These are phyloP conservation scores for Sphagnum fallax DNA, from an alignment of 228 moss, liverwort and hornwort species.

Conservation along the genomic window DNA sequence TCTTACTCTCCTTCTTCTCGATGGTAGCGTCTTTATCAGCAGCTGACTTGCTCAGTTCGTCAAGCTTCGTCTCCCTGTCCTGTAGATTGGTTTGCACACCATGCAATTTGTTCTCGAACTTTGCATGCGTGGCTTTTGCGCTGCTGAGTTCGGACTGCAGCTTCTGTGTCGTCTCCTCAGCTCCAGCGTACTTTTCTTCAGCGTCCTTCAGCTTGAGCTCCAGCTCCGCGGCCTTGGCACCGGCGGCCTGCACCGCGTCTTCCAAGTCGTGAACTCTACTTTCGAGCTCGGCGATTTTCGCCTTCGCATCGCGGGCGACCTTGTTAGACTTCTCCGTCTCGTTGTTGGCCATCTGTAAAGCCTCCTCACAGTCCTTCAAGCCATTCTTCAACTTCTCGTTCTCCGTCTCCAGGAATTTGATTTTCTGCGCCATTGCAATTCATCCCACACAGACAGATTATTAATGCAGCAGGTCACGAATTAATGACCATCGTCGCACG, in stretches of 20 bases:
- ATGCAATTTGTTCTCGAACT: constrained; percentile 3
- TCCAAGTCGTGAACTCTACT: constrained; percentile 30
- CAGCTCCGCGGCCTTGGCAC: constrained; percentile 46
- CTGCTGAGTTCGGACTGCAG: constrained; percentile 18
- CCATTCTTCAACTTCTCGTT: constrained; percentile 30
- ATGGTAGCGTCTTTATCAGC: constrained; percentile 3
- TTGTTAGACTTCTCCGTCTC: constrained; percentile 67
- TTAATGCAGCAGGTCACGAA: background rate
- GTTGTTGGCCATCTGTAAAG: constrained; percentile 33
- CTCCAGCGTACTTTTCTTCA: constrained; percentile 26
- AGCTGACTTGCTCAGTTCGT: constrained; percentile 5
- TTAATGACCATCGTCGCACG: background rate
- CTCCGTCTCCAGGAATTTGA: constrained; percentile 34
- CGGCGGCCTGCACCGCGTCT: constrained; percentile 35
- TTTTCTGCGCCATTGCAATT: constrained; percentile 17
- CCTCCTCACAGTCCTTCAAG: constrained; percentile 40
- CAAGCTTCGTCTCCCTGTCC: constrained; percentile 8
- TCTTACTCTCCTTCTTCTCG: constrained; percentile 10
- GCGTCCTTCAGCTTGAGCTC: constrained; percentile 42
- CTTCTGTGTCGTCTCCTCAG: constrained; percentile 10
- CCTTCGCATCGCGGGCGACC: constrained; percentile 32
- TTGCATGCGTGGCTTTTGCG: constrained; percentile 24
- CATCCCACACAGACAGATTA: background rate
- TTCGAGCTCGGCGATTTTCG: constrained; percentile 31
- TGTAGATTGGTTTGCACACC: constrained; percentile 2